Evolutionary conservation across 23 red algal species (phyloP), one percentile per base, ranked within the genome.

Genomic region (Agarophyton chilense): DNA sequence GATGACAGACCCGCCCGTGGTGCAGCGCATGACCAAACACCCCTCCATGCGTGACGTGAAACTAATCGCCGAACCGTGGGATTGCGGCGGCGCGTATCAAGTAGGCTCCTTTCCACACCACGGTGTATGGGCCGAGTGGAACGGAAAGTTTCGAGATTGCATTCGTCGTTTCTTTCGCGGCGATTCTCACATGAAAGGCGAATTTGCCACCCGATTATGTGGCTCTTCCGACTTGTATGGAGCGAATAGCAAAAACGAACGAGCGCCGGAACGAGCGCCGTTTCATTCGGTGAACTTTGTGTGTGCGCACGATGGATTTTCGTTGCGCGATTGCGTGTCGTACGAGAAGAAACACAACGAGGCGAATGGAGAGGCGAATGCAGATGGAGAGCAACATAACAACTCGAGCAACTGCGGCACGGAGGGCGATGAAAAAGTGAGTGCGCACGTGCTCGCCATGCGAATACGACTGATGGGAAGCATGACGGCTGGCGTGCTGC

Each of bases 241-340:
- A 16, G 78, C 61, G 19, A 79, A 70, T 12, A 31, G 24, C 22
- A 77, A 74, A n/a, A n/a, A n/a, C n/a, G n/a, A n/a, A n/a, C n/a
- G n/a, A n/a, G n/a, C n/a, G n/a, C n/a, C n/a, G n/a, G n/a, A n/a
- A n/a, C 72, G 96, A 26, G 75, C 65, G 40, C 93, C 96, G 67
- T 93, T 74, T 34, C 96, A 98, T 72, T 98, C 96, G 52, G 90
- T 98, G 64, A 98, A 98, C 78, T 98, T 98, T 95, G 91, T 98
- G 21, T 94, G 90, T 40, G 96, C 96, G 26, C 96, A 98, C 72
- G 96, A 98, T 55, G 96, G 96, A 50, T 98, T 98, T 78, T 89
- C 89, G 18, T 44, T 98, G 86, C 83, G 86, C 79, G 96, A 98
- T 60, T 31, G 94, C 53, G 90, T 98, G n/a, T 86, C 91, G 31